Percentiles rank a stretch among this genome's conserved stretches.
Evolutionary conservation across 192 early-diverging fungal species (phyloP).

Genomic region (Umbelopsis isabellina): DNA sequence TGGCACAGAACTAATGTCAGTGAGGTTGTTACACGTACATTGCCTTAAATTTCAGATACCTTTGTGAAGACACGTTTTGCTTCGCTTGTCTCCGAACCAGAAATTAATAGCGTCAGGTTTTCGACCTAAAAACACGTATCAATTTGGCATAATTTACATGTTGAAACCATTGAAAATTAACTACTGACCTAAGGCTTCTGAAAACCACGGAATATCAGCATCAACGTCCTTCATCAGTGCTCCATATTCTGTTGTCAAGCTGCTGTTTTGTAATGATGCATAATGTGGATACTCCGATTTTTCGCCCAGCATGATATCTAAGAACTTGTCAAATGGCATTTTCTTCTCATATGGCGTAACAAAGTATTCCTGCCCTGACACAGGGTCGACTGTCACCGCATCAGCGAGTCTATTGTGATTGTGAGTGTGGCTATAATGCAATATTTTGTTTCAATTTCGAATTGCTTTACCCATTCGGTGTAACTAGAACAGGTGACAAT

Average conservation of each 20-base stretch:
- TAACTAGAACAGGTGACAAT: slow-evolving; percentile 6
- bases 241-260: slow-evolving; percentile 46
- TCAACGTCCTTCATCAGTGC: slow-evolving; percentile 45
- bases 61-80: slow-evolving; percentile 52
- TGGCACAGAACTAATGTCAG: neutral
- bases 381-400: slow-evolving; percentile 44
- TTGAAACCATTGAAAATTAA: neutral
- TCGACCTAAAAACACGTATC: neutral
- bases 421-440: neutral
- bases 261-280: slow-evolving; percentile 57
- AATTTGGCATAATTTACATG: neutral
- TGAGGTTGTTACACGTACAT: neutral
- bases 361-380: slow-evolving; percentile 45
- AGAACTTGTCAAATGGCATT: slow-evolving; percentile 49
- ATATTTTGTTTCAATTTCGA: neutral
- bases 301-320: slow-evolving; percentile 40
- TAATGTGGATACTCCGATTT: slow-evolving; percentile 39
- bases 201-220: slow-evolving; percentile 44
- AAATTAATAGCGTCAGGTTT: slow-evolving; percentile 56
- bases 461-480: slow-evolving; percentile 31
- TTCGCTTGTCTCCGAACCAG: slow-evolving; percentile 53
- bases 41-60: slow-evolving; percentile 21
- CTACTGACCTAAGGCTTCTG: slow-evolving; percentile 43
- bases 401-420: slow-evolving; percentile 45
- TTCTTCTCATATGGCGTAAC: slow-evolving; percentile 50